Conservation (phyloP, 495 filamentous ascomycete species). For the Copromyces sp. region DNA sequence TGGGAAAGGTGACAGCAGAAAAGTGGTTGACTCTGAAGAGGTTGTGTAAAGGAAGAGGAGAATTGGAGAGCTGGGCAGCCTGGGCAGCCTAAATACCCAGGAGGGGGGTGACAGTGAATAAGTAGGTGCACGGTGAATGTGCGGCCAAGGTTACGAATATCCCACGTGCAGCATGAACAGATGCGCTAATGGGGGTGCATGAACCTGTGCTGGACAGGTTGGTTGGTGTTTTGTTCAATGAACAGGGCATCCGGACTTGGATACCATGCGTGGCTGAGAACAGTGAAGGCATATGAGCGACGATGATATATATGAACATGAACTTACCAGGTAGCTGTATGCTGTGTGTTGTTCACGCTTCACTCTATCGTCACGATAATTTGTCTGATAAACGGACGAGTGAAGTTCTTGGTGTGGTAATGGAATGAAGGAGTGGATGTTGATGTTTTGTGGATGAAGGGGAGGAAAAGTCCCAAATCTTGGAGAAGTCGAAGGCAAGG, state of each 20-base stretch:
- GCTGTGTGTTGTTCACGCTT: background rate
- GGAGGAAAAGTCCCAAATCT: background rate
- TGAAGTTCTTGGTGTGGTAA: rapidly evolving
- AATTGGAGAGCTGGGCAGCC: too few species aligned
- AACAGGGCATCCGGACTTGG: background rate
- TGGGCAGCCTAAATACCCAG: too few species aligned
- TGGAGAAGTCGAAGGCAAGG: background rate
- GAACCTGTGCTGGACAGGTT: background rate
- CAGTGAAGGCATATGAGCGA: background rate
- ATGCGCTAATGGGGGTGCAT: background rate
- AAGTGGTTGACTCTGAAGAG: too few species aligned
- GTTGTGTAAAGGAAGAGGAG: too few species aligned
- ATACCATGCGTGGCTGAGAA: background rate
- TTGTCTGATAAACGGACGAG: background rate
- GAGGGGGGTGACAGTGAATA: too few species aligned
- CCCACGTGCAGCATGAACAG: background rate
- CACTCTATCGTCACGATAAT: background rate
- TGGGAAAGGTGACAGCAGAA: too few species aligned
- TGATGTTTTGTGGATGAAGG: background rate
- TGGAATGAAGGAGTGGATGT: background rate
- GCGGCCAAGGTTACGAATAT: too few species aligned
- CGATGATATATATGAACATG: background rate
- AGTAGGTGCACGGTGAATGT: too few species aligned
- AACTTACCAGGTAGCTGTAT: background rate
- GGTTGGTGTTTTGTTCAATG: background rate